Evolutionary conservation across 1,284 basidiomycete genomes (phyloP).

Genomic region (Golubevia sp.): DNA sequence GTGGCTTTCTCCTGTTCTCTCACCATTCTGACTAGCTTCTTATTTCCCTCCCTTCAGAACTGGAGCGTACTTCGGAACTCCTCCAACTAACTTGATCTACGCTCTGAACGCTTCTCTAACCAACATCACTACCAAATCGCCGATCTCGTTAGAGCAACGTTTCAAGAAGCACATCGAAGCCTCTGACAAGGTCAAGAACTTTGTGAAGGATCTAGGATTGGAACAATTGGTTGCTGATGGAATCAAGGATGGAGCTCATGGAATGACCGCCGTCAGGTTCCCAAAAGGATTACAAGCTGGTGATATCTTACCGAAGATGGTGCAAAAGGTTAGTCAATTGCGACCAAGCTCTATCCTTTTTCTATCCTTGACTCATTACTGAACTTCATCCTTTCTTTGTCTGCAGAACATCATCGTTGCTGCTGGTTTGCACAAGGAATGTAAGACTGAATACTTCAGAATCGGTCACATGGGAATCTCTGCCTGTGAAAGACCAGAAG

Average conservation of each 20-base stretch:
- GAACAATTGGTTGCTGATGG: conserved; percentile 53
- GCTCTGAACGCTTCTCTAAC: conserved; percentile 81
- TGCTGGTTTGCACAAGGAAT: conserved; percentile 50
- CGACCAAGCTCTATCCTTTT: too few relatives aligned
- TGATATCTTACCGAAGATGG: conserved; percentile 55
- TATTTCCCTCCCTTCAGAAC: not conserved
- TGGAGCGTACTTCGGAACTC: too few relatives aligned
- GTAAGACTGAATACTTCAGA: conserved; percentile 27
- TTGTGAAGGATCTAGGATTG: conserved; percentile 74
- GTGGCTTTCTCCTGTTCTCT: not conserved
- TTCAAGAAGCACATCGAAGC: conserved; percentile 78
- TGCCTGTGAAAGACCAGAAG: conserved; percentile 42
- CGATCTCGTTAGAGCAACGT: conserved; percentile 75
- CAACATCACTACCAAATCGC: conserved; percentile 69
- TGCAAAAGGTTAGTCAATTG: too few relatives aligned
- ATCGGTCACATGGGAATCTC: conserved; percentile 61
- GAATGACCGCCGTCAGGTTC: conserved; percentile 59
- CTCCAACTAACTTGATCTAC: conserved; percentile 90
- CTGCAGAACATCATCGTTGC: conserved; percentile 55
- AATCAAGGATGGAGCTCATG: conserved; percentile 55
- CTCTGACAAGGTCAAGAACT: conserved; percentile 75
- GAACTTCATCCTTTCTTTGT: too few relatives aligned
- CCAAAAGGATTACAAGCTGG: conserved; percentile 49
- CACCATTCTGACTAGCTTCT: not conserved
- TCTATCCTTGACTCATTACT: too few relatives aligned